phyloP scores from a whole-genome alignment of 139 green algal species.

The Edaphochlamys debaryana region DNA sequence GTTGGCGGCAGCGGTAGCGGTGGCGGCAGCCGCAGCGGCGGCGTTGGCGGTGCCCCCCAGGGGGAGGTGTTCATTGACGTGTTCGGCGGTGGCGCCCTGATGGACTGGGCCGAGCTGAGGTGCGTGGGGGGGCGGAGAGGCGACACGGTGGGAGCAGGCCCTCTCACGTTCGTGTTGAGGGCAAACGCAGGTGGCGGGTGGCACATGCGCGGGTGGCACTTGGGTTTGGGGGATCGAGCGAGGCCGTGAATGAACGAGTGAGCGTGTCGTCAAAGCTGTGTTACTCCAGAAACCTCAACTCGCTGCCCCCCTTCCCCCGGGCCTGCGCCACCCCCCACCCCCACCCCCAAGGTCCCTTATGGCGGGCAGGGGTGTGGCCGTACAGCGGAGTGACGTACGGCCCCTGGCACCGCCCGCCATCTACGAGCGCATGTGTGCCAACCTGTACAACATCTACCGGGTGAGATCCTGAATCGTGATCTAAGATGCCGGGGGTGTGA shows the following conservation, averaged over 20 bases:
- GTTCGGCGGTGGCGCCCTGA: constrained; percentile 62
- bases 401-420: constrained; percentile 23
- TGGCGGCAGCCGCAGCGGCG: no score
- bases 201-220: background rate
- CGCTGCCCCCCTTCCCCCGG: no score
- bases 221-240: background rate
- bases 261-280: no score
- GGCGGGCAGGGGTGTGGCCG: background rate
- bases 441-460: constrained; percentile 64
- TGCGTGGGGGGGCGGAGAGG: background rate
- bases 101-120: constrained; percentile 43
- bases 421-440: constrained; percentile 63
- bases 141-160: no score
- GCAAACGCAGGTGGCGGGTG: no score
- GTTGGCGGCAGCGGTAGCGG: background rate
- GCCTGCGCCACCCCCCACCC: background rate
- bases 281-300: background rate
- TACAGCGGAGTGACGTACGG: constrained; percentile 11
- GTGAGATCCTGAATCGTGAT: background rate
- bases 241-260: no score
- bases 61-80: constrained; percentile 66
- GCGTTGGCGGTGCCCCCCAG: no score
- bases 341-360: background rate
- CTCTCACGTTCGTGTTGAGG: background rate
- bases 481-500: no score